These are phyloP conservation scores for Trametes cubensis DNA, from an alignment of 768 basidiomycete species.

Conservation along the genomic window DNA sequence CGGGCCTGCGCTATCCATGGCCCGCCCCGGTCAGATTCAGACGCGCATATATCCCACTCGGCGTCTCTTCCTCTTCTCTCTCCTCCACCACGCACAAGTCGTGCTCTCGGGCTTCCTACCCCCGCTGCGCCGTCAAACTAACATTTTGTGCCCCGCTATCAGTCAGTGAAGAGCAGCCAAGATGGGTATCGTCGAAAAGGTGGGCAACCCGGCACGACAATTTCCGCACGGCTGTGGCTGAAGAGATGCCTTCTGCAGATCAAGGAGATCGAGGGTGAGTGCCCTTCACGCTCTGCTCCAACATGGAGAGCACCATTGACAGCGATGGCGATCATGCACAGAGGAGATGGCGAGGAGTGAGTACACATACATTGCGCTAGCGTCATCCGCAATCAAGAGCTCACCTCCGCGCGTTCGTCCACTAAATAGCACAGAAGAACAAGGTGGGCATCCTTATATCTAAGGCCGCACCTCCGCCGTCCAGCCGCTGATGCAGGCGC, in stretches of 20 bases:
- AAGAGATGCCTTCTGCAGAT: constrained; percentile 54
- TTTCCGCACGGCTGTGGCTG: constrained; percentile 7
- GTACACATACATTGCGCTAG: constrained; percentile 31
- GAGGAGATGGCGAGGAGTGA: constrained; percentile 98
- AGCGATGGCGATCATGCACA: constrained; percentile 33
- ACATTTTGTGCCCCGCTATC: no score
- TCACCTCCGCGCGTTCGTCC: neutral
- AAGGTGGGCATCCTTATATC: constrained; percentile 54
- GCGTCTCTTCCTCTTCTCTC: constrained; percentile 7
- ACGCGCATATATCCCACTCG: neutral
- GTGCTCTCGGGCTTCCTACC: neutral
- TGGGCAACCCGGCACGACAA: neutral
- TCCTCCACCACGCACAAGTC: constrained; percentile 6
- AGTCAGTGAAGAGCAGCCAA: neutral
- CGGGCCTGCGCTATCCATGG: constrained; percentile 4
- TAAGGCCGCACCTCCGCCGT: neutral
- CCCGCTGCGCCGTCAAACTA: neutral
- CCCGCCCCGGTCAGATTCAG: neutral
- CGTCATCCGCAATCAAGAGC: neutral
- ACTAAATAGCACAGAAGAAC: constrained; percentile 83
- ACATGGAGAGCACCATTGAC: neutral
- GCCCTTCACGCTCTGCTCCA: neutral
- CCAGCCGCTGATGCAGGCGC: constrained; percentile 12
- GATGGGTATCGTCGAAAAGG: constrained; percentile 22
- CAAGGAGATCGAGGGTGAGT: constrained; percentile 92